Conservation (phyloP, 164 flowering plant species). For the Dillenia turbinata region DNA sequence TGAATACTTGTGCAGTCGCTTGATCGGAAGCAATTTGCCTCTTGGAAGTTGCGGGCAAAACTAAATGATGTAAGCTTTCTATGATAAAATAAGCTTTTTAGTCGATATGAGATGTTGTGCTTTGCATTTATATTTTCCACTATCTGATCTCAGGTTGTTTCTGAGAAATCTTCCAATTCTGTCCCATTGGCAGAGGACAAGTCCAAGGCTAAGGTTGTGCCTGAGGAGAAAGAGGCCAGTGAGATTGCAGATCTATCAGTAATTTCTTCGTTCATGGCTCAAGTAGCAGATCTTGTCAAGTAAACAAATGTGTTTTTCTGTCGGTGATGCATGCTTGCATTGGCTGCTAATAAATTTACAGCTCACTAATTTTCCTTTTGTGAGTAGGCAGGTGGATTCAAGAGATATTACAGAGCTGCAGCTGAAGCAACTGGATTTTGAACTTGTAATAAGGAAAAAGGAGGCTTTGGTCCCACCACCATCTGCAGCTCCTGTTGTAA, state of each 20-base stretch:
- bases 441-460: constrained; percentile 55
- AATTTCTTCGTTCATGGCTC: constrained; percentile 49
- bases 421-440: constrained; percentile 61
- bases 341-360: not conserved
- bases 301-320: constrained; percentile 14
- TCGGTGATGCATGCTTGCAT: not conserved
- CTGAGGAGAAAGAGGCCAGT: constrained; percentile 8
- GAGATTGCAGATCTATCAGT: constrained; percentile 26
- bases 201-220: constrained; percentile 14
- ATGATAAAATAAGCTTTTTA: not conserved
- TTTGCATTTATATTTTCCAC: constrained; percentile 1
- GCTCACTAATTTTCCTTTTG: not conserved
- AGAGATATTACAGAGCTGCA: constrained; percentile 64
- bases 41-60: constrained; percentile 34
- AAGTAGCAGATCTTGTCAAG: constrained; percentile 68
- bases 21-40: constrained; percentile 18
- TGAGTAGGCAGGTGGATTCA: constrained; percentile 70
- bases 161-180: constrained; percentile 37
- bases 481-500: constrained; percentile 23
- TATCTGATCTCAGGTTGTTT: constrained; percentile 30
- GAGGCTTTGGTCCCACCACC: constrained; percentile 53
- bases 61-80: constrained; percentile 30
- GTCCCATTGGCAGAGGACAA: constrained; percentile 13
- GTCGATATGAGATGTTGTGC: not conserved
- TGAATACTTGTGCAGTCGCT: constrained; percentile 24